Evolutionary conservation across 2,329 filamentous ascomycete species (phyloP).

Genomic region (Phoma sp.): DNA sequence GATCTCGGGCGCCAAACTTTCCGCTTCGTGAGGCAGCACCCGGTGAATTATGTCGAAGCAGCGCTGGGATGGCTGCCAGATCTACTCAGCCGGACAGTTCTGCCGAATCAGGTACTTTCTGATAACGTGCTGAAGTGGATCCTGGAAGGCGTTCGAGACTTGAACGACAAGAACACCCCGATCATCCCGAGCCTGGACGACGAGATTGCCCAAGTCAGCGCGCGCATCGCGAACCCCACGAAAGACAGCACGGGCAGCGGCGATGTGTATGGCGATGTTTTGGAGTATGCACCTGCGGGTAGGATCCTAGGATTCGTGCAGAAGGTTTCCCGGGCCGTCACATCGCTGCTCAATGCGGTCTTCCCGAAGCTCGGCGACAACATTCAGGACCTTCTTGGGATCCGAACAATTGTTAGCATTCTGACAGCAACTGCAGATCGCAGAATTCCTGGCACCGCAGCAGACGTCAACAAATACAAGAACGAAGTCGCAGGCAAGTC

Average conservation of each 20-base stretch:
- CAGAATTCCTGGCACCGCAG: constrained; percentile 36
- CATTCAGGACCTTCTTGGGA: constrained; percentile 34
- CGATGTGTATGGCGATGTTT: constrained; percentile 41
- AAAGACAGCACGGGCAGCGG: constrained; percentile 34
- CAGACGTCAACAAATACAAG: constrained; percentile 35
- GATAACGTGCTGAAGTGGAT: constrained; percentile 43
- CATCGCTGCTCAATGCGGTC: constrained; percentile 25
- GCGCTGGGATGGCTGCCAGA: constrained; percentile 36
- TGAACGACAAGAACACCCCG: constrained; percentile 13
- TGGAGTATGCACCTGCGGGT: constrained; percentile 40
- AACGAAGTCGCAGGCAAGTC: constrained; percentile 16
- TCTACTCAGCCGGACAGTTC: constrained; percentile 36
- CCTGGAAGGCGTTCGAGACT: constrained; percentile 32
- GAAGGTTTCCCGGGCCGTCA: constrained; percentile 18
- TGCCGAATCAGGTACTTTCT: constrained; percentile 42
- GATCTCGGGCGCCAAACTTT: constrained; percentile 46
- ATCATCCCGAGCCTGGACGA: constrained; percentile 29
- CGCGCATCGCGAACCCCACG: constrained; percentile 18
- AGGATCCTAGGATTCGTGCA: constrained; percentile 23
- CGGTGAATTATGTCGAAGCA: constrained; percentile 36
- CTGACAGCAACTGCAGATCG: constrained; percentile 42
- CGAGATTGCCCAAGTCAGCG: constrained; percentile 22
- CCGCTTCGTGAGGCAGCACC: constrained; percentile 41
- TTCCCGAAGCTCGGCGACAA: constrained; percentile 38
- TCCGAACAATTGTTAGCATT: constrained; percentile 37